These are phyloP conservation scores for Chaetomium strumarium DNA, from an alignment of 2,329 filamentous ascomycete species.

Conservation along the genomic window DNA sequence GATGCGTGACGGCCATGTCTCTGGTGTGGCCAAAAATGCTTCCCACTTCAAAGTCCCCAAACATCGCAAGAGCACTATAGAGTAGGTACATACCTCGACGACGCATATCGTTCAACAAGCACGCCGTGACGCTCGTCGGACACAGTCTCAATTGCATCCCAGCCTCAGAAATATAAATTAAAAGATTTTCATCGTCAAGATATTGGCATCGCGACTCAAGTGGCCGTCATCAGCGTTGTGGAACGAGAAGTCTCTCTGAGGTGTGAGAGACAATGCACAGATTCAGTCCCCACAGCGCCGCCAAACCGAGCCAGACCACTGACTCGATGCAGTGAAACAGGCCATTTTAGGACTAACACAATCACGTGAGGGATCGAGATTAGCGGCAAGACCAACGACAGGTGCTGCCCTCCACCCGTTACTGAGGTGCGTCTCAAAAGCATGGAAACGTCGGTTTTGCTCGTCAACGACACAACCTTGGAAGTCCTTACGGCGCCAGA, in stretches of 20 bases:
- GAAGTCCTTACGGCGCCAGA: no score
- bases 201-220: slow-evolving; percentile 7
- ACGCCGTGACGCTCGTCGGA: neutral
- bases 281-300: slow-evolving; percentile 15
- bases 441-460: no score
- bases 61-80: neutral
- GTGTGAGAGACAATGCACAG: slow-evolving; percentile 9
- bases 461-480: no score
- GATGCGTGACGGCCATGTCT: neutral
- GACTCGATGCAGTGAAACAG: slow-evolving; percentile 14
- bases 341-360: slow-evolving; percentile 14
- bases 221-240: slow-evolving; percentile 6
- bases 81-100: slow-evolving; percentile 14
- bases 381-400: neutral
- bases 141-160: neutral
- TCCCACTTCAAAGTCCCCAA: neutral
- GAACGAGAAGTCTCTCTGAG: slow-evolving; percentile 5
- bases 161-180: slow-evolving; percentile 2
- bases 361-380: slow-evolving; percentile 19
- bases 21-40: neutral
- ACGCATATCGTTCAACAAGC: slow-evolving; percentile 15
- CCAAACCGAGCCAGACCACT: slow-evolving; percentile 10
- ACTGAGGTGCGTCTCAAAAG: no score
- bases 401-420: neutral
- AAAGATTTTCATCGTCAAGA: neutral